Evolutionary conservation across 2,329 filamentous ascomycete genomes (phyloP), one percentile per base, ranked within the genome.

Genomic region (Fonsecaea nubica): DNA sequence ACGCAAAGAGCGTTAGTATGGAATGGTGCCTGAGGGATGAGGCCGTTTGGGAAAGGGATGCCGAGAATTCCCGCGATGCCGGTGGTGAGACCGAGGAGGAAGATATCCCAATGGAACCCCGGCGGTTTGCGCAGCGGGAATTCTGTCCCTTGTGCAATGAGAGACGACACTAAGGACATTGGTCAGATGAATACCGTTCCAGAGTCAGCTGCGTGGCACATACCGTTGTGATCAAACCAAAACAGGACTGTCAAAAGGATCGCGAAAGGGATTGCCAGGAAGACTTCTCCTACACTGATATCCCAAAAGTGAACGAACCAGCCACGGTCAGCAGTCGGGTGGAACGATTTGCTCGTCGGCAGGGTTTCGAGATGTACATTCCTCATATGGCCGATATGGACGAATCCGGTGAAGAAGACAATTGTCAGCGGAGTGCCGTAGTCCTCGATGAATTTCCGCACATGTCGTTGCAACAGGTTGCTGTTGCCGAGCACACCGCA

Each of bases 291-390:
- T 5, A 90, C 87, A 54, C 81, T 81, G 62, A 96, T 84, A 71
- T 94, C 84, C 92, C 92, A 95, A 73, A 96, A 94, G 69, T 87
- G 83, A 32, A 96, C 87, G 62, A 96, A 84, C 92, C 92, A 96
- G 53, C 82, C 80, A 48, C 92, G 84, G 65, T 90, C 87, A 0
- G 80, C 83, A 0, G 93, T 96, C 0, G 93, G 93, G 73, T 87
- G 88, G 80, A 96, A 97, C 0, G 92, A 87, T 64, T 86, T 88
- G 69, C 88, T 88, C 0, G 89, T 94, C 0, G 92, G 92, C 33
- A 97, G 82, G 8, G 85, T 88, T 68, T 90, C 86, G 9, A 96
- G 80, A 21, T 87, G 76, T 1, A 96, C 85, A 48, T 84, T 79
- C n/a, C 80, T 80, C 91, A 97, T 94, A 73, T 91, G 89, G 7